phyloP scores from a whole-genome alignment of 768 basidiomycete species.

The Lentinula sp. region DNA sequence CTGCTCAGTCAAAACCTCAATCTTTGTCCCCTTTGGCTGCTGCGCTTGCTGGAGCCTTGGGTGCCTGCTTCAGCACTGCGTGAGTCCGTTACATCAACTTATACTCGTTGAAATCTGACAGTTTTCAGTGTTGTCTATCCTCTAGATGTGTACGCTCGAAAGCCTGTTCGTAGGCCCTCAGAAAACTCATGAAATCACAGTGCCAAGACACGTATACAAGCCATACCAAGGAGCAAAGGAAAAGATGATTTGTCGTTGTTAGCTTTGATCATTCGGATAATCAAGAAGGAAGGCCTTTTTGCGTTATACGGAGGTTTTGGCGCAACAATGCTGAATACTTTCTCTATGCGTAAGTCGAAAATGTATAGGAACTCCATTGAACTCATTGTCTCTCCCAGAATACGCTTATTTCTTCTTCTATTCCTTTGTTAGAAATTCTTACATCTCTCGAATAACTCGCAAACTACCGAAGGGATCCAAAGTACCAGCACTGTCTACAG shows the following conservation, averaged over 20 bases:
- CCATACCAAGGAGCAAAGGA: constrained; percentile 52
- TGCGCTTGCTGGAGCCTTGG: constrained; percentile 89
- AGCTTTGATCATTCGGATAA: constrained; percentile 60
- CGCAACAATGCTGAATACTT: constrained; percentile 97
- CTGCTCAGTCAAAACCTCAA: constrained; percentile 50
- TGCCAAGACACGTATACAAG: constrained; percentile 94
- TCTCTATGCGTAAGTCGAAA: constrained; percentile 81
- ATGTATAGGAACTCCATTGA: background rate
- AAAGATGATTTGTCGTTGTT: constrained; percentile 55
- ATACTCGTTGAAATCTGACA: background rate
- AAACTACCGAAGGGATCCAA: constrained; percentile 57
- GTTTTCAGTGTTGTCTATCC: constrained; percentile 80
- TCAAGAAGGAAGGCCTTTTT: constrained; percentile 71
- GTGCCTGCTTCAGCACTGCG: constrained; percentile 92
- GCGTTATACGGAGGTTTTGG: constrained; percentile 91
- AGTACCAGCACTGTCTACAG: constrained; percentile 59
- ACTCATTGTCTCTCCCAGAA: constrained; percentile 43
- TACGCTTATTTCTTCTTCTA: constrained; percentile 99
- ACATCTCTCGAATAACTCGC: constrained; percentile 63
- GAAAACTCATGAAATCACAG: constrained; percentile 30
- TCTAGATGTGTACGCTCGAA: constrained; percentile 73
- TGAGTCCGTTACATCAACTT: constrained; percentile 35
- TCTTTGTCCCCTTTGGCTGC: constrained; percentile 82
- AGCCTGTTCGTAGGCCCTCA: background rate
- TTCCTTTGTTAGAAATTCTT: constrained; percentile 79